A percentile compares a stretch with the other conserved stretches of the same genome.
These are phyloP conservation scores for Hyphopichia homilentoma DNA, from an alignment of 805 yeast species.

Conservation along the genomic window DNA sequence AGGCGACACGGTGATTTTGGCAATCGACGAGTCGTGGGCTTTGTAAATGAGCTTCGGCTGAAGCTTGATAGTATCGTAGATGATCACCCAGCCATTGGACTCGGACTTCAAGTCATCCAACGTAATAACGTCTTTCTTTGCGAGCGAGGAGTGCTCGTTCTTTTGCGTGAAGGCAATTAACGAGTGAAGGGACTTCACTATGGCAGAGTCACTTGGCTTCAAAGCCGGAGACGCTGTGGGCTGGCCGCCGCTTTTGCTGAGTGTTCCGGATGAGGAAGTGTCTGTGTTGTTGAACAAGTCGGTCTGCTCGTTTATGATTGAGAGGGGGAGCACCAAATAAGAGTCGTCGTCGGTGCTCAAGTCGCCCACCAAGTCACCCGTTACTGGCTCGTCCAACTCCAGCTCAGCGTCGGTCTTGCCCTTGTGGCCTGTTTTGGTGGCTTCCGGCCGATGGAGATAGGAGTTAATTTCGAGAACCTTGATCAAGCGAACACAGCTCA, in stretches of 20 bases:
- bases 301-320: constrained; percentile 24
- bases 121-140: constrained; percentile 15
- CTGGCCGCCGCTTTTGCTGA: constrained; percentile 1
- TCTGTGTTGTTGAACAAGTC: constrained; percentile 24
- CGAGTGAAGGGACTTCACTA: constrained; percentile 12
- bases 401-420: neutral
- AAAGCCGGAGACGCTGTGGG: constrained; percentile 10
- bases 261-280: constrained; percentile 2
- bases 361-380: constrained; percentile 29
- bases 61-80: constrained; percentile 36
- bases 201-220: constrained; percentile 17
- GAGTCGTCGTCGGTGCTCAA: constrained; percentile 33
- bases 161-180: constrained; percentile 25
- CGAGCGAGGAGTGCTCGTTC: constrained; percentile 9
- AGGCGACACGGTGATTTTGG: constrained; percentile 25
- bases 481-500: constrained; percentile 80
- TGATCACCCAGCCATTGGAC: constrained; percentile 34
- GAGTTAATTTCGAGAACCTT: constrained; percentile 31
- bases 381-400: constrained; percentile 1
- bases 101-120: constrained; percentile 23
- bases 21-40: constrained; percentile 37
- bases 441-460: constrained; percentile 2
- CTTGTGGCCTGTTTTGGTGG: constrained; percentile 1
- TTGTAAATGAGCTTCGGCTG: constrained; percentile 30
- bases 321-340: constrained; percentile 32